Percentiles rank a stretch among this genome's conserved stretches.
Conservation (phyloP, 2,329 filamentous ascomycete genomes). For the Cordyceps fumosorosea region DNA sequence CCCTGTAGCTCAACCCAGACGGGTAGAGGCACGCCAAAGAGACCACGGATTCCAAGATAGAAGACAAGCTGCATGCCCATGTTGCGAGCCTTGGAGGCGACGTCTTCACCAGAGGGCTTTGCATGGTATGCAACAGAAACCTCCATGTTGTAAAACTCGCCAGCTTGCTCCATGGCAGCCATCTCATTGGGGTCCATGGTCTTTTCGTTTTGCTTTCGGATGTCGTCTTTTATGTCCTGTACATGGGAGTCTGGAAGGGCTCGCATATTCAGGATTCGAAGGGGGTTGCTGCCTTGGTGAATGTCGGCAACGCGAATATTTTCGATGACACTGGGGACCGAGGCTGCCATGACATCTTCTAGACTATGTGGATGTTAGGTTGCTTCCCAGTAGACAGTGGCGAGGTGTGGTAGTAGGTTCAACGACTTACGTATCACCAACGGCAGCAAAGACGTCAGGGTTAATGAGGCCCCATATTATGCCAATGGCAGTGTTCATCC, state of each 20-base stretch:
- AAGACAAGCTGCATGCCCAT: constrained; percentile 98
- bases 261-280: constrained; percentile 80
- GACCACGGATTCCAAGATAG: constrained; percentile 80
- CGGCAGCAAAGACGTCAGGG: constrained; percentile 85
- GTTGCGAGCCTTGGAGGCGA: constrained; percentile 79
- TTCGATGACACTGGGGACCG: constrained; percentile 83
- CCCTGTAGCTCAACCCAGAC: constrained; percentile 87
- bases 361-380: constrained; percentile 24
- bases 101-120: constrained; percentile 60
- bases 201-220: constrained; percentile 71
- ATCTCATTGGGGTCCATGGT: constrained; percentile 80
- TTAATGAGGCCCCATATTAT: constrained; percentile 89
- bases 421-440: constrained; percentile 67
- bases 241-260: constrained; percentile 71
- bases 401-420: not conserved
- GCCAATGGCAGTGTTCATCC: constrained; percentile 86
- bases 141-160: constrained; percentile 89
- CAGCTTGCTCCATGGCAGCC: constrained; percentile 82
- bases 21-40: constrained; percentile 82
- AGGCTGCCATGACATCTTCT: constrained; percentile 90
- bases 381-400: not conserved
- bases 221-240: constrained; percentile 72
- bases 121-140: constrained; percentile 88
- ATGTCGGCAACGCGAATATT: constrained; percentile 94
- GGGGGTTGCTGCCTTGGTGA: constrained; percentile 83